phyloP scores from a whole-genome alignment of 1,139 yeast genomes.

The Citeromyces hawaiiensis region DNA sequence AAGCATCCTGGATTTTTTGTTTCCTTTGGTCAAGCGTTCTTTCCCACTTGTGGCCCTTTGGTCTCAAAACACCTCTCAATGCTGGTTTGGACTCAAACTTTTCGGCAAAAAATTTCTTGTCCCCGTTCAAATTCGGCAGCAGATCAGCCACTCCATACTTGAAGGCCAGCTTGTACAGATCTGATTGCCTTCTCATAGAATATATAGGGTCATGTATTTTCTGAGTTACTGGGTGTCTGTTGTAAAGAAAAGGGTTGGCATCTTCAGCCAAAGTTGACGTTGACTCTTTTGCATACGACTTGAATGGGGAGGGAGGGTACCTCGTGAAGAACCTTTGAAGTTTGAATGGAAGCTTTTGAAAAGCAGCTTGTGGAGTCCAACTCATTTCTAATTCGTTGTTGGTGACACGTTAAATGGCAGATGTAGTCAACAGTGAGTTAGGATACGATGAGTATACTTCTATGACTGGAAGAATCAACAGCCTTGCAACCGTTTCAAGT shows the following conservation, averaged over 20 bases:
- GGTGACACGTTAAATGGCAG: background rate
- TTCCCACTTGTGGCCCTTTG: slow-evolving; percentile 77
- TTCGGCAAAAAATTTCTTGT: slow-evolving; percentile 66
- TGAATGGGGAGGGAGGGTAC: slow-evolving; percentile 81
- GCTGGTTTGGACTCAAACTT: slow-evolving; percentile 59
- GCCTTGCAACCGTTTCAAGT: too few species aligned
- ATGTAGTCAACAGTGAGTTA: too few species aligned
- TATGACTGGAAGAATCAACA: too few species aligned
- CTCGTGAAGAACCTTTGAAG: slow-evolving; percentile 66
- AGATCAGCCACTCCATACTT: slow-evolving; percentile 70
- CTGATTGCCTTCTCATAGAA: slow-evolving; percentile 78
- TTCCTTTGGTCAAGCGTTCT: slow-evolving; percentile 51
- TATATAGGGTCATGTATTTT: slow-evolving; percentile 67
- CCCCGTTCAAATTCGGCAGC: slow-evolving; percentile 59
- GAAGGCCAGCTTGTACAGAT: slow-evolving; percentile 70
- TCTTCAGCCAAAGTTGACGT: slow-evolving; percentile 50
- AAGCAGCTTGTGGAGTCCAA: slow-evolving; percentile 16
- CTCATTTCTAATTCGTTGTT: slow-evolving; percentile 5
- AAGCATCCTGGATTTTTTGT: slow-evolving; percentile 50
- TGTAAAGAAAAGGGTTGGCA: slow-evolving; percentile 83
- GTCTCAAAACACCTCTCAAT: slow-evolving; percentile 66
- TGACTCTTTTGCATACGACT: slow-evolving; percentile 50
- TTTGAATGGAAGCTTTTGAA: slow-evolving; percentile 53
- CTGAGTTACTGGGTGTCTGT: slow-evolving; percentile 72
- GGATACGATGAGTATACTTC: too few species aligned